Conservation (phyloP, 345 rosid genomes). For the Fremontodendron californicum region DNA sequence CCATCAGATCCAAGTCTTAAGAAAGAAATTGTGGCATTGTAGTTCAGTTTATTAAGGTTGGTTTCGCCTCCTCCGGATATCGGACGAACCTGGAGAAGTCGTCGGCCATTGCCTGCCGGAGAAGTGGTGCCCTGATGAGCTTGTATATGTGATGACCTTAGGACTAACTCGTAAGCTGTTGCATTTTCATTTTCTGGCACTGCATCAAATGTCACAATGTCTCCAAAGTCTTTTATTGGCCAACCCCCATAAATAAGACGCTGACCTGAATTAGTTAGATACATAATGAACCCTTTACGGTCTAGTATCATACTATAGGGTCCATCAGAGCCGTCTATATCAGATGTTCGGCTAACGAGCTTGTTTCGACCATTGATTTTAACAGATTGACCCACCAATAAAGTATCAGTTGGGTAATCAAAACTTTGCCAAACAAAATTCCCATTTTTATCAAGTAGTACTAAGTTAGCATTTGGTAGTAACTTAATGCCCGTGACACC, state of each 20-base stretch:
- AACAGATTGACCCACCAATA: constrained; percentile 57
- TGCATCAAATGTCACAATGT: constrained; percentile 1
- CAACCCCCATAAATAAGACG: constrained; percentile 18
- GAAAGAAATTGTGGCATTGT: constrained; percentile 3
- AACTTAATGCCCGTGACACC: constrained; percentile 34
- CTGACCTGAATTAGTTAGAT: constrained; percentile 22
- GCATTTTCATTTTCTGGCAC: background rate
- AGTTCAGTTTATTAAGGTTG: constrained; percentile 19
- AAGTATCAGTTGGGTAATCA: constrained; percentile 58
- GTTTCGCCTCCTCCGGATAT: background rate
- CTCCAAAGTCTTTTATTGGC: background rate
- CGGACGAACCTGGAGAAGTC: constrained; percentile 1
- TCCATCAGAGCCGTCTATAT: constrained; percentile 31
- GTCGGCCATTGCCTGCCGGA: background rate
- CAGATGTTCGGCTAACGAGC: constrained; percentile 51
- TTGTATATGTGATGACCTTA: background rate
- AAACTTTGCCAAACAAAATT: constrained; percentile 62
- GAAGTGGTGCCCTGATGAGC: background rate
- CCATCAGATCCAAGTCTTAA: background rate
- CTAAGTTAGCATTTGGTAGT: constrained; percentile 62
- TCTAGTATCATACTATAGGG: constrained; percentile 57
- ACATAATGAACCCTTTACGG: constrained; percentile 19
- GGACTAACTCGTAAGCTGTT: constrained; percentile 4
- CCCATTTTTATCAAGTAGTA: constrained; percentile 41
- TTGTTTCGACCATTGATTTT: constrained; percentile 27